Percentiles rank a stretch among this genome's conserved stretches.
These are phyloP conservation scores for Sugiyamaella smithiae DNA, from an alignment of 805 yeast genomes.

Conservation along the genomic window DNA sequence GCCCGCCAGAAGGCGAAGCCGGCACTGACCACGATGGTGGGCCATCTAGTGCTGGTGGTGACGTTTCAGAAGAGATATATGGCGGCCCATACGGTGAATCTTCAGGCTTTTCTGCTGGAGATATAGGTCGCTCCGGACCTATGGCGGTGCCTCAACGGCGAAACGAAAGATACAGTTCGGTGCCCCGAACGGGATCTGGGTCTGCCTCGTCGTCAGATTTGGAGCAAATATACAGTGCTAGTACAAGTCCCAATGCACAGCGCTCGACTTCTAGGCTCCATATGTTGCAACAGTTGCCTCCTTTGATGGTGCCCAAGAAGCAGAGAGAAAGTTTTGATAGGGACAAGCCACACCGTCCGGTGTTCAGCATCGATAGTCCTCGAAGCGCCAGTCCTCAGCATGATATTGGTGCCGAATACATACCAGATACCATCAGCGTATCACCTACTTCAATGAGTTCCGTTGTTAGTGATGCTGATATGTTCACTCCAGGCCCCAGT, in stretches of 20 bases:
- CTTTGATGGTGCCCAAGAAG: constrained; percentile 3
- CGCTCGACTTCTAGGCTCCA: background rate
- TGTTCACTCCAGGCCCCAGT: constrained; percentile 1
- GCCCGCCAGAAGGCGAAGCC: background rate
- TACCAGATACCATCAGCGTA: constrained; percentile 7
- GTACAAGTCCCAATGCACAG: background rate
- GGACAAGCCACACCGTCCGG: background rate
- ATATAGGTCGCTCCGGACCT: background rate
- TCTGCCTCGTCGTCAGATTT: background rate
- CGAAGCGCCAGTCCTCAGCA: background rate
- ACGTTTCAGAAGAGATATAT: background rate
- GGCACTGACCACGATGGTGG: background rate
- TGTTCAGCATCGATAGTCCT: constrained; percentile 3
- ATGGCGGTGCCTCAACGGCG: constrained; percentile 1
- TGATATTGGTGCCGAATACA: constrained; percentile 16
- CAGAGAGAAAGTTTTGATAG: background rate
- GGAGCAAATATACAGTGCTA: constrained; percentile 1
- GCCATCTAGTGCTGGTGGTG: background rate
- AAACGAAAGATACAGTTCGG: background rate
- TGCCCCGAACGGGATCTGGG: background rate
- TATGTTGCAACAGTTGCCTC: constrained; percentile 6
- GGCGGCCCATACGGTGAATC: background rate
- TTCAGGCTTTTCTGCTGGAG: no score
- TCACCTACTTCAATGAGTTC: background rate
- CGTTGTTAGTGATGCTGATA: background rate